Conservation (phyloP, 2,329 filamentous ascomycete genomes). For the Fusarium lateritium region DNA sequence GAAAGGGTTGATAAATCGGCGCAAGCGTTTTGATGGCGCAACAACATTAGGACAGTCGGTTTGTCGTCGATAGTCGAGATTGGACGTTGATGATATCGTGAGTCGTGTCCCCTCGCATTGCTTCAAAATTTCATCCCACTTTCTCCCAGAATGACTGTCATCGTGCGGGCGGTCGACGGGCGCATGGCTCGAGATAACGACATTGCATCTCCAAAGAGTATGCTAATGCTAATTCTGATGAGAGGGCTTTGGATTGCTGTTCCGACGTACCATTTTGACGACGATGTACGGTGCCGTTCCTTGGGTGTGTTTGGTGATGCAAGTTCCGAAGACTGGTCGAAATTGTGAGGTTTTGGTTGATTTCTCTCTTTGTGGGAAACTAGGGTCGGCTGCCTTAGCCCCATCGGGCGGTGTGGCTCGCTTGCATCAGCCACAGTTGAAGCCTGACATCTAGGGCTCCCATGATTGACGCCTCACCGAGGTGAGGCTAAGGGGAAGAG, state of each 20-base stretch:
- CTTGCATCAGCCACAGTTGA: conserved; percentile 45
- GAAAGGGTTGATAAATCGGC: conserved; percentile 14
- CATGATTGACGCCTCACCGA: conserved; percentile 42
- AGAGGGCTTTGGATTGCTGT: conserved; percentile 40
- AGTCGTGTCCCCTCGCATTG: conserved; percentile 38
- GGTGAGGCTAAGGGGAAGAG: conserved; percentile 37
- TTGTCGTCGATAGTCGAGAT: conserved; percentile 38
- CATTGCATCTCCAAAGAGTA: conserved; percentile 19
- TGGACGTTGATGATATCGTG: conserved; percentile 35
- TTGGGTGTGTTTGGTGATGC: conserved; percentile 61
- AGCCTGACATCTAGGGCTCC: conserved; percentile 47
- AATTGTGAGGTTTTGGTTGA: conserved; percentile 61
- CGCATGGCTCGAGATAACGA: conserved; percentile 37
- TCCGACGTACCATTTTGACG: conserved; percentile 65
- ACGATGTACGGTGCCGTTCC: conserved; percentile 60
- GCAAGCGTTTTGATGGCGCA: conserved; percentile 6
- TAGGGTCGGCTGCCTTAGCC: conserved; percentile 56
- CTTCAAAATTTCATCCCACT: conserved; percentile 49
- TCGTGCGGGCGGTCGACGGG: conserved; percentile 51
- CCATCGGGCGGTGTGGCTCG: conserved; percentile 52
- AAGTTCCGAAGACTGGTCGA: conserved; percentile 55
- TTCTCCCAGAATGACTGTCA: conserved; percentile 49
- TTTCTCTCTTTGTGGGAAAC: conserved; percentile 62
- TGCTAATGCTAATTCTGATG: conserved; percentile 24
- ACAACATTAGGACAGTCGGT: not conserved